Percentiles rank a stretch among this genome's conserved stretches.
These are phyloP conservation scores for Atkinsonella hypoxylon DNA, from an alignment of 2,329 filamentous ascomycete species.

Conservation along the genomic window DNA sequence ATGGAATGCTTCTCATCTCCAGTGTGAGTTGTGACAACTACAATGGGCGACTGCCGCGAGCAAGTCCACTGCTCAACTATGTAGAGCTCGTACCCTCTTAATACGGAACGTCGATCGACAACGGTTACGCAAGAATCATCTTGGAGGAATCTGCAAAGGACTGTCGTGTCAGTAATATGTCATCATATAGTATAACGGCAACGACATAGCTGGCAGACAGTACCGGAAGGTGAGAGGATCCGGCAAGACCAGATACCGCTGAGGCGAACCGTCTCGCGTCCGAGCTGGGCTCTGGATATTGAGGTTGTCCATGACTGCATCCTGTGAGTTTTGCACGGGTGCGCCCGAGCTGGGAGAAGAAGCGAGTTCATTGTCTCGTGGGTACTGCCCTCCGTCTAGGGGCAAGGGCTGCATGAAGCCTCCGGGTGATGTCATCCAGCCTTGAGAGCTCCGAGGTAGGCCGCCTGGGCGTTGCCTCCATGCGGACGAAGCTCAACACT, in stretches of 20 bases:
- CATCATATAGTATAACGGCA: not conserved
- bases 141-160: slow-evolving; percentile 55
- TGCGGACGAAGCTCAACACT: not conserved
- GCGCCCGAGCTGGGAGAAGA: not conserved
- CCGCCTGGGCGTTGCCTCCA: slow-evolving; percentile 4
- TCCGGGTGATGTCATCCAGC: slow-evolving; percentile 8
- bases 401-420: slow-evolving; percentile 6
- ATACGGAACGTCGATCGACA: slow-evolving; percentile 54
- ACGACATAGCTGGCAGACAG: slow-evolving; percentile 7
- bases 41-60: slow-evolving; percentile 78
- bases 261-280: slow-evolving; percentile 12
- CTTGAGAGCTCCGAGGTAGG: not conserved
- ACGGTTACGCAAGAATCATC: slow-evolving; percentile 69
- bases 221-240: slow-evolving; percentile 47
- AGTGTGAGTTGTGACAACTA: slow-evolving; percentile 86
- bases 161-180: slow-evolving; percentile 4
- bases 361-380: slow-evolving; percentile 7
- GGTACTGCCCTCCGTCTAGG: slow-evolving; percentile 5
- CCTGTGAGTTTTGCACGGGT: not conserved
- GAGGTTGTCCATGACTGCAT: slow-evolving; percentile 2
- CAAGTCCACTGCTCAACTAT: slow-evolving; percentile 97
- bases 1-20: slow-evolving; percentile 71
- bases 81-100: slow-evolving; percentile 85
- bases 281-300: not conserved
- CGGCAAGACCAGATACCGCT: slow-evolving; percentile 42